Conservation (phyloP, 2,329 filamentous ascomycete genomes). For the Curvularia lunata region DNA sequence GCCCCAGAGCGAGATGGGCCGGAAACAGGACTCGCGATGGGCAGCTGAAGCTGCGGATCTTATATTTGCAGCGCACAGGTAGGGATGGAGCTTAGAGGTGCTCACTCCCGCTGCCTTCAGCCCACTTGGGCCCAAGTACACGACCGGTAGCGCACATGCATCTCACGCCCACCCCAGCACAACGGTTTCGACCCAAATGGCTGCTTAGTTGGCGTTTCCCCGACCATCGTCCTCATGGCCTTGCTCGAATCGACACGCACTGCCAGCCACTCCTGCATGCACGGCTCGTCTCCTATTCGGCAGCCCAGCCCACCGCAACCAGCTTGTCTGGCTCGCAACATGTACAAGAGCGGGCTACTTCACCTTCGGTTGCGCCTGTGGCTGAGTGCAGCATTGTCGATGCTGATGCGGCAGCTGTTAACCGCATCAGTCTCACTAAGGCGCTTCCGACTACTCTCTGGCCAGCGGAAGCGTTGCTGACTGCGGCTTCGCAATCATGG, state of each 20-base stretch:
- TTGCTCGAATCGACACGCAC: neutral
- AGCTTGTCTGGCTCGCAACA: no score
- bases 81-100: constrained; percentile 20
- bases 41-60: constrained; percentile 25
- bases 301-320: neutral
- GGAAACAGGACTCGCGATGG: neutral
- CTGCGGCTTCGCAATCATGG: constrained; percentile 8
- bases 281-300: neutral
- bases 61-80: constrained; percentile 17
- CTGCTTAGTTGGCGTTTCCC: constrained; percentile 11
- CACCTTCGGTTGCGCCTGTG: neutral
- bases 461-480: constrained; percentile 9
- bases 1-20: neutral
- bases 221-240: neutral
- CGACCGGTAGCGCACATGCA: constrained; percentile 22
- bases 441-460: constrained; percentile 12
- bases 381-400: neutral
- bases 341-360: neutral
- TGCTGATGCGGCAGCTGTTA: constrained; percentile 18
- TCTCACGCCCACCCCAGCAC: constrained; percentile 15
- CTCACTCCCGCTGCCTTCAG: constrained; percentile 20
- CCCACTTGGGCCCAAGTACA: constrained; percentile 16
- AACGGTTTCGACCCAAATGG: constrained; percentile 13
- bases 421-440: neutral
- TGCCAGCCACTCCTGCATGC: constrained; percentile 10